Base-by-base conservation (phyloP, 2,329 filamentous ascomycete genomes). In the Curvularia eragrostidis region DNA sequence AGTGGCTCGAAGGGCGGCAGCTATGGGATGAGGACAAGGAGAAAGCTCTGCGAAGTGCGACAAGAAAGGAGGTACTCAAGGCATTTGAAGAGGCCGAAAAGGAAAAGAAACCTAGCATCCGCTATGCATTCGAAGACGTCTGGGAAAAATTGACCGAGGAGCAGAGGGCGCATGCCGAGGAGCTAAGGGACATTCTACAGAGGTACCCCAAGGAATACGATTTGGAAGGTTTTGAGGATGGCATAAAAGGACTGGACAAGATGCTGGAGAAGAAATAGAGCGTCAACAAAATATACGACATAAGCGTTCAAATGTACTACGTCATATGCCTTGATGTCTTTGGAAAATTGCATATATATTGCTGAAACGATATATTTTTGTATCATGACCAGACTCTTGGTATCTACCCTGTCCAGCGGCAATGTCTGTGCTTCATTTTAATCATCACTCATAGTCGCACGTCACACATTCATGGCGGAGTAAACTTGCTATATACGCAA, bases 121-220 rank as follows among this genome's bases (percentile, higher is more conserved):
- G 85, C 46, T 75, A 83, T 54, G 87, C 93, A 81, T 98, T 98
- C 76, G 87, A 90, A 66, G 95, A 95, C 75, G 85, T 98, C 1
- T 99, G 97, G 77, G 92, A 95, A 75, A 86, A 92, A 44, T 68
- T 97, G 66, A 97, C 93, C 0, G 88, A 90, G 46, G 93, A 96
- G 68, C 81, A 90, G 59, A 85, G 82, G 74, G 83, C 80, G 41
- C 95, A 99, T 82, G 93, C 91, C 80, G 78, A 79, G 63, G 85
- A 93, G 78, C 80, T 98, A 69, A 90, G 82, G 72, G 84, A 86
- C n/a, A 84, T 97, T 50, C 73, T 99, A 49, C 87, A 94, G 66
- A 88, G 84, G 67, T 99, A 98, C 79, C 93, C 94, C 0, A 87
- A 91, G 34, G 95, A 99, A 81, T 99, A 99, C 77, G 93, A 98